Conservation (phyloP, 768 basidiomycete genomes). For the Mycena filopes region DNA sequence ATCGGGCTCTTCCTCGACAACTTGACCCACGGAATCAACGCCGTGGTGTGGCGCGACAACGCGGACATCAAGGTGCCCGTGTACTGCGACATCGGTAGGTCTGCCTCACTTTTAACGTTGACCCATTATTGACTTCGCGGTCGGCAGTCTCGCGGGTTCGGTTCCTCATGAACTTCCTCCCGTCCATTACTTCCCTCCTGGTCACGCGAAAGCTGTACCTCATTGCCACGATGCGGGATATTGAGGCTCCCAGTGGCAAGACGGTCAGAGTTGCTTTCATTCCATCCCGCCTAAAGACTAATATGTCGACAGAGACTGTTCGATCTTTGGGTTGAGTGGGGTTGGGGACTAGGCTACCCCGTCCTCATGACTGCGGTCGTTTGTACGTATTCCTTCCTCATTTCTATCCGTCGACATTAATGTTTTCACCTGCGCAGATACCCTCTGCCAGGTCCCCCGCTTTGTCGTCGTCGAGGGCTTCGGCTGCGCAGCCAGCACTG, state of each 20-base stretch:
- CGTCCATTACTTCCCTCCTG: constrained; percentile 20
- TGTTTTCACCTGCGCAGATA: constrained; percentile 21
- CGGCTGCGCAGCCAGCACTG: constrained; percentile 20
- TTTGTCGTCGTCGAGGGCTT: constrained; percentile 23
- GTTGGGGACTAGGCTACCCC: constrained; percentile 26
- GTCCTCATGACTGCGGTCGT: constrained; percentile 23
- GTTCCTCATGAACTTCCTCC: constrained; percentile 28
- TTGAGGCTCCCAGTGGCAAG: constrained; percentile 19
- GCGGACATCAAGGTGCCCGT: constrained; percentile 25
- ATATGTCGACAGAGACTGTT: background rate
- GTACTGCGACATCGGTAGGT: constrained; percentile 19
- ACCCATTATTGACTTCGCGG: background rate
- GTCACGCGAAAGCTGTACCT: constrained; percentile 23
- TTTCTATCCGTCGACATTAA: background rate
- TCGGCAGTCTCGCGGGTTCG: constrained; percentile 22
- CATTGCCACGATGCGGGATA: constrained; percentile 20
- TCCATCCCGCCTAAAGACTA: background rate
- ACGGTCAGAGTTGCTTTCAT: background rate
- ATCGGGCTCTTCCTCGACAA: constrained; percentile 24
- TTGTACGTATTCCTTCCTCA: constrained; percentile 11
- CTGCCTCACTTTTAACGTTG: background rate
- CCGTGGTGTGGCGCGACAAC: constrained; percentile 24
- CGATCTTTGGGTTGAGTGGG: constrained; percentile 18
- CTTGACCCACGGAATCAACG: constrained; percentile 20
- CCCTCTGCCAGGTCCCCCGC: constrained; percentile 19